Evolutionary conservation across 495 filamentous ascomycete species (phyloP).

Genomic region (Platismatia glauca): DNA sequence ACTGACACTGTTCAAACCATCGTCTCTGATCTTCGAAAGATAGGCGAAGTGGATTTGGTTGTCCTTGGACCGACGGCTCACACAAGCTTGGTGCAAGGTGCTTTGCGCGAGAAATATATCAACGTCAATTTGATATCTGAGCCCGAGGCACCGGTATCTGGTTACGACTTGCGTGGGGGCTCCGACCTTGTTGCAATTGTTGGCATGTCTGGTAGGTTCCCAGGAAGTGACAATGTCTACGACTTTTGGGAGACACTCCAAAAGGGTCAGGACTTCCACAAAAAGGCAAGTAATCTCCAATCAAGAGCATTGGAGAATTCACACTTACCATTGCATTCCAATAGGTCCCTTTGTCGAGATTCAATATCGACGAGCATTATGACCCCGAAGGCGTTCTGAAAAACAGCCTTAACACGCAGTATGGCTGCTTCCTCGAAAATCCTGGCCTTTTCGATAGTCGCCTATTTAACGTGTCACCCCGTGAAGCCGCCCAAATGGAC

Average conservation of each 20-base stretch:
- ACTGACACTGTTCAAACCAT: slow-evolving; percentile 14
- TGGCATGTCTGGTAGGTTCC: slow-evolving; percentile 25
- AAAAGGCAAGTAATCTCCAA: neutral
- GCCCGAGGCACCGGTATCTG: neutral
- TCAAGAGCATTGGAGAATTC: neutral
- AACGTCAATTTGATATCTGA: slow-evolving; percentile 5
- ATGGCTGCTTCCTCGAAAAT: neutral
- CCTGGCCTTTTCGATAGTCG: neutral
- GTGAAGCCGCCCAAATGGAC: slow-evolving; percentile 34
- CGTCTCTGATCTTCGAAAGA: slow-evolving; percentile 7
- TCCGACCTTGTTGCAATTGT: slow-evolving; percentile 20
- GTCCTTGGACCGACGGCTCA: slow-evolving; percentile 18
- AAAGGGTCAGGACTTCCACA: slow-evolving; percentile 9
- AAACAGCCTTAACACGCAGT: neutral
- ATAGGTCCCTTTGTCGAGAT: neutral
- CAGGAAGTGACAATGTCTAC: slow-evolving; percentile 19
- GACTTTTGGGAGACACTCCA: slow-evolving; percentile 19
- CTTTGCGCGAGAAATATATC: slow-evolving; percentile 11
- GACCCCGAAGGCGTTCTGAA: neutral
- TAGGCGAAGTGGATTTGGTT: slow-evolving; percentile 7
- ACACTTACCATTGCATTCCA: neutral
- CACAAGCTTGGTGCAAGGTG: slow-evolving; percentile 10
- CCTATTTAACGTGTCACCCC: slow-evolving; percentile 30
- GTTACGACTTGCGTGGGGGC: neutral
- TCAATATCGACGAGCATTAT: neutral